phyloP scores from a whole-genome alignment of 73 alveolate species.

The Symbiodinium pilosum region DNA sequence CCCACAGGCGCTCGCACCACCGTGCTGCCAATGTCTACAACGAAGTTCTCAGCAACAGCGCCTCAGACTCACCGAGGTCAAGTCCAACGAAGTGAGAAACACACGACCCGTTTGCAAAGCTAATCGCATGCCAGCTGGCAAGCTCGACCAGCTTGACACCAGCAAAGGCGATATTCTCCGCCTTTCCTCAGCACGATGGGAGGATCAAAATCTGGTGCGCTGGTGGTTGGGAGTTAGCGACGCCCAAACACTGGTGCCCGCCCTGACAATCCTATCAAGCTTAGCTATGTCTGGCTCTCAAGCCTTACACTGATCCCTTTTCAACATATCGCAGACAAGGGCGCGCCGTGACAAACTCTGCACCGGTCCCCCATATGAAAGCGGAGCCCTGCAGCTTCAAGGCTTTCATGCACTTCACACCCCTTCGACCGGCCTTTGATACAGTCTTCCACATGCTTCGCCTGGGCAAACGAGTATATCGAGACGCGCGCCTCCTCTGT shows the following conservation, averaged over 20 bases:
- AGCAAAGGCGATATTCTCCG: not conserved
- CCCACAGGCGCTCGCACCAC: conserved; percentile 16
- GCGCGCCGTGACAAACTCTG: not conserved
- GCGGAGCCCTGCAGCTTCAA: not conserved
- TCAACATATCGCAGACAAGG: not conserved
- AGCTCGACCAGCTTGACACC: not conserved
- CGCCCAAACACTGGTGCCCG: no score
- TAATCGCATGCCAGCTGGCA: not conserved
- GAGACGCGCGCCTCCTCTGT: not conserved
- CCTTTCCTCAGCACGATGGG: not conserved
- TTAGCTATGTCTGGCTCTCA: no score
- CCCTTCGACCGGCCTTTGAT: no score
- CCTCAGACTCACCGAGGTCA: not conserved
- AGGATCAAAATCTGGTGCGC: no score
- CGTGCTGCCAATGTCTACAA: not conserved
- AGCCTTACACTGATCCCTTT: no score
- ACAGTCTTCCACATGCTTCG: no score
- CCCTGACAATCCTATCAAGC: no score
- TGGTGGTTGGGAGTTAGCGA: no score
- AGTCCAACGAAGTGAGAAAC: no score
- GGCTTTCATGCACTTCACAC: not conserved
- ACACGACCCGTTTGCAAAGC: no score
- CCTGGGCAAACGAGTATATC: no score
- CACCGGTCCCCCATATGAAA: conserved; percentile 2
- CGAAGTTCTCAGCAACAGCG: not conserved